Evolutionary conservation across 208 protist genomes (phyloP).

Genomic region (Acanthamoeba royreba): DNA sequence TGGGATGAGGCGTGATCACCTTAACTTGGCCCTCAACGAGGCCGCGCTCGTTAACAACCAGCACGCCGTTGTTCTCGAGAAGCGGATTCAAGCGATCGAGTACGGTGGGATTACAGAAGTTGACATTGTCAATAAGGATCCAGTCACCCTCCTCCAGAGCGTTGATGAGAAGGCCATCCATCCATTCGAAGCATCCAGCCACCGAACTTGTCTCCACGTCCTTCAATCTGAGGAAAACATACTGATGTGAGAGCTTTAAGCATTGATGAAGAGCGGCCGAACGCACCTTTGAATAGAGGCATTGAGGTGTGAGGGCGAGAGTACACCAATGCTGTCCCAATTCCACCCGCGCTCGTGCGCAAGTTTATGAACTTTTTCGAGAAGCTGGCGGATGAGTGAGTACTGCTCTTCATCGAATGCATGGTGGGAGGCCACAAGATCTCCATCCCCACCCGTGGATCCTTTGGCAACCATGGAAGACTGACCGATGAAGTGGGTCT

Average conservation of each 20-base stretch:
- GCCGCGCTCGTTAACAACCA: slow-evolving; percentile 94
- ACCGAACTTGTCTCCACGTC: slow-evolving; percentile 60
- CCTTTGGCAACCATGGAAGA: not conserved
- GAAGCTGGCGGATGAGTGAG: not conserved
- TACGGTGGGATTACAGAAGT: slow-evolving; percentile 98
- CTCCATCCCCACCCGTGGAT: too few species aligned
- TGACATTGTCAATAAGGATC: slow-evolving; percentile 99
- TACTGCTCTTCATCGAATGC: slow-evolving; percentile 31
- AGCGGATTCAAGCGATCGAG: slow-evolving; percentile 99
- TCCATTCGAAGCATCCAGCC: slow-evolving; percentile 97
- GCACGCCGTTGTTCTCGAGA: slow-evolving; percentile 93
- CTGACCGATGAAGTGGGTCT: not conserved
- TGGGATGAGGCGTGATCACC: slow-evolving; percentile 91
- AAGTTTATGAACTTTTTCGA: not conserved
- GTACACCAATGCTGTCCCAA: not conserved
- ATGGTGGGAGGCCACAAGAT: not conserved
- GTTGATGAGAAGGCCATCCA: slow-evolving; percentile 96
- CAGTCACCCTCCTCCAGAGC: slow-evolving; percentile 87
- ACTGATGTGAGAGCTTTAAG: too few species aligned
- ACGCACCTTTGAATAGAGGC: too few species aligned
- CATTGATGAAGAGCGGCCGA: not conserved
- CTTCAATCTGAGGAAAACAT: not conserved
- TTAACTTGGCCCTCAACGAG: slow-evolving; percentile 90
- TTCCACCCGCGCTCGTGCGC: not conserved
- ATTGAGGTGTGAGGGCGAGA: not conserved